phyloP scores from a whole-genome alignment of 345 rosid species.

The Brassica nigra region DNA sequence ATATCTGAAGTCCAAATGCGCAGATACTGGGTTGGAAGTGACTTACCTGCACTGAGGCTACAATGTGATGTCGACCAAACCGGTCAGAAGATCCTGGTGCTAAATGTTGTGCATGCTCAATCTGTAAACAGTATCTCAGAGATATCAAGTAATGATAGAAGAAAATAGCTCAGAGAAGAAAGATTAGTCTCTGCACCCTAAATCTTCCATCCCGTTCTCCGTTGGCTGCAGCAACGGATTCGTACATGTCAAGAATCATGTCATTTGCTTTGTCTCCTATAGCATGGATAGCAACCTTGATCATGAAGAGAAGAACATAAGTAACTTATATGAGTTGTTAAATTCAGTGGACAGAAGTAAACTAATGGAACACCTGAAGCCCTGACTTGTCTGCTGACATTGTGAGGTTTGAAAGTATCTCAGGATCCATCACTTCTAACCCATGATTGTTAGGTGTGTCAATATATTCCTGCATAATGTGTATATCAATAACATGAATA shows the following conservation, averaged over 20 bases:
- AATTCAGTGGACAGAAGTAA: neutral
- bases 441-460: conserved; percentile 75
- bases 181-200: conserved; percentile 59
- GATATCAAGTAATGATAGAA: neutral
- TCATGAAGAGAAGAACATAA: neutral
- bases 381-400: conserved; percentile 69
- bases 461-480: conserved; percentile 56
- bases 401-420: conserved; percentile 68
- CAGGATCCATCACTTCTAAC: conserved; percentile 58
- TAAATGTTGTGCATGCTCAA: conserved; percentile 94
- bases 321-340: neutral
- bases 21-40: conserved; percentile 8
- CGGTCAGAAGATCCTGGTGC: conserved; percentile 58
- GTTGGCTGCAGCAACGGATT: conserved; percentile 56
- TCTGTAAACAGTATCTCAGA: conserved; percentile 46
- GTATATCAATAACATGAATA: neutral
- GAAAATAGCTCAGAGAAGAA: neutral
- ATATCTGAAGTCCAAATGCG: neutral
- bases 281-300: conserved; percentile 92
- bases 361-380: conserved; percentile 61
- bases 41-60: conserved; percentile 86
- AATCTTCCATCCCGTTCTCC: conserved; percentile 83
- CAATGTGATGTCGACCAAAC: conserved; percentile 67
- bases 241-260: conserved; percentile 65
- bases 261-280: conserved; percentile 92